Percentiles rank a stretch among this genome's conserved stretches.
Evolutionary conservation across 495 filamentous ascomycete species (phyloP).

Genomic region (Patellaria atrata): DNA sequence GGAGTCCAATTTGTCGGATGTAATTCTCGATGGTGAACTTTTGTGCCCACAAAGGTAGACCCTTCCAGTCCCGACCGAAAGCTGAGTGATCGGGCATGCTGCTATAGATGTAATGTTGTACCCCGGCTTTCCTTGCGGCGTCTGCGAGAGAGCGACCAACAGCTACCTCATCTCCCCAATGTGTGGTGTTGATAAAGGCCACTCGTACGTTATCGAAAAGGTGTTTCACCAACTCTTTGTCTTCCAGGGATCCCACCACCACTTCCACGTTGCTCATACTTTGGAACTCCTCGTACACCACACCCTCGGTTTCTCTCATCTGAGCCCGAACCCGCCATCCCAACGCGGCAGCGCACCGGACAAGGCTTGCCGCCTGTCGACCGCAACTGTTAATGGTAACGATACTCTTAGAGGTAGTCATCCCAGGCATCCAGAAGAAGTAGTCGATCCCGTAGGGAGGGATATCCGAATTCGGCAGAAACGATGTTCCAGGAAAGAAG

Average conservation of each 20-base stretch:
- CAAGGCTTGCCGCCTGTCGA: slow-evolving; percentile 83
- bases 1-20: slow-evolving; percentile 64
- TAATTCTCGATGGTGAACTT: slow-evolving; percentile 90
- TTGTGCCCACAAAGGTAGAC: slow-evolving; percentile 75
- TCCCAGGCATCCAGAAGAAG: slow-evolving; percentile 37
- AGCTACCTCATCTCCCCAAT: slow-evolving; percentile 83
- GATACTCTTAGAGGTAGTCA: too few species aligned
- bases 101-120: slow-evolving; percentile 88
- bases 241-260: slow-evolving; percentile 67
- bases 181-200: slow-evolving; percentile 98
- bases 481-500: too few species aligned
- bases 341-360: slow-evolving; percentile 80
- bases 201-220: slow-evolving; percentile 73
- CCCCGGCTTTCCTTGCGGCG: slow-evolving; percentile 69
- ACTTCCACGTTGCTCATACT: slow-evolving; percentile 72
- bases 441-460: too few species aligned
- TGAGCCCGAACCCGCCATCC: slow-evolving; percentile 86
- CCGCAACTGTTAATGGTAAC: slow-evolving; percentile 87
- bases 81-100: slow-evolving; percentile 89
- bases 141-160: slow-evolving; percentile 80
- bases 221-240: slow-evolving; percentile 50
- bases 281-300: slow-evolving; percentile 70
- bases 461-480: too few species aligned
- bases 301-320: slow-evolving; percentile 63
- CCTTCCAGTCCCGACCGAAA: slow-evolving; percentile 58